phyloP scores from a whole-genome alignment of 805 yeast genomes.

The Tetrapisispora pingtungensis region DNA sequence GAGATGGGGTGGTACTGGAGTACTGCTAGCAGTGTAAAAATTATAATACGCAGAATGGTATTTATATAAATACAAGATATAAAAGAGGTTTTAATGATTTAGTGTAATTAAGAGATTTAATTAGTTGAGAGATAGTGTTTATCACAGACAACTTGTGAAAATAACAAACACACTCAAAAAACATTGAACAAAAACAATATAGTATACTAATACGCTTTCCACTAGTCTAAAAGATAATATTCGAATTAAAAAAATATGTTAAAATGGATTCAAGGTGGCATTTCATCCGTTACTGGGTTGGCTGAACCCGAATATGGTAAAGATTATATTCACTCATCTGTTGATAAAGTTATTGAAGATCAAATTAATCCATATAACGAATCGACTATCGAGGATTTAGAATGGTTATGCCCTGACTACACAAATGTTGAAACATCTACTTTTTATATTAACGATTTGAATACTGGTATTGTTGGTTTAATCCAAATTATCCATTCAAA shows the following conservation, averaged over 20 bases:
- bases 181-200: no score
- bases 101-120: no score
- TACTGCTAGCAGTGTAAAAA: no score
- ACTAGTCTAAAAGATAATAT: no score
- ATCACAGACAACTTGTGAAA: no score
- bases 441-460: conserved; percentile 66
- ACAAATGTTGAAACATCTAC: conserved; percentile 95
- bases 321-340: conserved; percentile 82
- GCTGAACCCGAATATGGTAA: conserved; percentile 97
- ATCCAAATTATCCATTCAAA: conserved; percentile 93
- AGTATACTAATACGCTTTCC: no score
- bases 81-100: no score
- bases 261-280: conserved; percentile 75
- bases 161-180: no score
- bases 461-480: conserved; percentile 64
- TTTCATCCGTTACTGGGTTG: conserved; percentile 92
- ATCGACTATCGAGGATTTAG: conserved; percentile 57
- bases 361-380: conserved; percentile 42
- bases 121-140: no score
- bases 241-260: conserved; percentile 35
- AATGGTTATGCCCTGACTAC: conserved; percentile 62
- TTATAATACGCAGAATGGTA: no score
- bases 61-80: no score
- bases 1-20: no score
- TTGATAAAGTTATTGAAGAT: conserved; percentile 44